Evolutionary conservation across 306 rosid species (phyloP).

Genomic region (Lupinus albus): DNA sequence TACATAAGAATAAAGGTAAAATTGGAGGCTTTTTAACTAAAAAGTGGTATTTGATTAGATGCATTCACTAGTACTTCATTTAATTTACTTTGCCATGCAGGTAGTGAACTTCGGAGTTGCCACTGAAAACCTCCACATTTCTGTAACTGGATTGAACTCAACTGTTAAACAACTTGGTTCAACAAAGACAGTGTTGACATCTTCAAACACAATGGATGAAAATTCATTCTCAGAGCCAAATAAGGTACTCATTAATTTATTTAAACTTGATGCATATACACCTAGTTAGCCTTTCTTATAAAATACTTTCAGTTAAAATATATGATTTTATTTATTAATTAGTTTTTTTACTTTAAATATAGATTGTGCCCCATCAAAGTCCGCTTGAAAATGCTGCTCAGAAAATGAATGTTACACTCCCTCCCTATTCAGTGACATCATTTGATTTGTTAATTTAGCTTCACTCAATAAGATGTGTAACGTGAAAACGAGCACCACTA

Average conservation of each 20-base stretch:
- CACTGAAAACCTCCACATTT: conserved; percentile 46
- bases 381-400: conserved; percentile 39
- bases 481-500: no score
- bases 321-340: not conserved
- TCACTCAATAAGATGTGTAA: no score
- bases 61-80: not conserved
- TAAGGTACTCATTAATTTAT: conserved; percentile 45
- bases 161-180: conserved; percentile 42
- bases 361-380: conserved; percentile 46
- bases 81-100: conserved; percentile 39
- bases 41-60: not conserved
- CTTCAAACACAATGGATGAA: conserved; percentile 55
- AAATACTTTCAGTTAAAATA: not conserved
- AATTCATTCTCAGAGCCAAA: conserved; percentile 56
- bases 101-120: conserved; percentile 56
- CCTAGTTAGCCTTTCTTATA: not conserved
- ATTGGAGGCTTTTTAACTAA: no score
- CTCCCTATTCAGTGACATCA: conserved; percentile 53
- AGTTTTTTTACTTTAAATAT: not conserved
- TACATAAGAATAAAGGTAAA: conserved; percentile 60
- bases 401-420: conserved; percentile 40
- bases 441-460: conserved; percentile 47
- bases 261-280: not conserved
- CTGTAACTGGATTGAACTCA: conserved; percentile 43
- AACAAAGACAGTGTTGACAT: conserved; percentile 52